Conservation (phyloP, 1,284 basidiomycete species). For the Cryptococcus neoformans region DNA sequence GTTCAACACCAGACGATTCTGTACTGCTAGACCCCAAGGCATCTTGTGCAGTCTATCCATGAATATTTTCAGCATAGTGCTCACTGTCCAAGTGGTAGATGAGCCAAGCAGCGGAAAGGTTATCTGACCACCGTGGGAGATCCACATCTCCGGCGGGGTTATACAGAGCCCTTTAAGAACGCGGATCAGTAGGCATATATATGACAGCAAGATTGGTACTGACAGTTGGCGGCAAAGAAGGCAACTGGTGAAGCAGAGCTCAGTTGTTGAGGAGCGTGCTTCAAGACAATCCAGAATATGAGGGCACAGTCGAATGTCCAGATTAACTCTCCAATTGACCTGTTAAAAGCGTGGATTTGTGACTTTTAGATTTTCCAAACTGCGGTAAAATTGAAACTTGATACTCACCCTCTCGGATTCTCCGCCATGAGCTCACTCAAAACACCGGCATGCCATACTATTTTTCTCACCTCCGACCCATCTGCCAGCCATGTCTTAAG, state of each 20-base stretch:
- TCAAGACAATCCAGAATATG: constrained; percentile 31
- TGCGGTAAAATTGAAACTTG: neutral
- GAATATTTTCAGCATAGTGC: constrained; percentile 20
- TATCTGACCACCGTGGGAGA: constrained; percentile 26
- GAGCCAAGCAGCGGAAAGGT: constrained; percentile 31
- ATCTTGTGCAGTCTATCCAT: constrained; percentile 25
- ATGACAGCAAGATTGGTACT: neutral
- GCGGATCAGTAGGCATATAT: neutral
- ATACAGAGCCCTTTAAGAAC: constrained; percentile 25
- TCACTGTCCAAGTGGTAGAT: constrained; percentile 19
- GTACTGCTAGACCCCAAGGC: constrained; percentile 32
- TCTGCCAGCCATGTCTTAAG: constrained; percentile 24
- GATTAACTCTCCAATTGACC: constrained; percentile 30
- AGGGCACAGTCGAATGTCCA: constrained; percentile 36
- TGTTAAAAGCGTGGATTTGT: neutral
- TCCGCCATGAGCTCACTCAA: constrained; percentile 27
- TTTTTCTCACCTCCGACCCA: constrained; percentile 20
- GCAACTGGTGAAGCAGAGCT: constrained; percentile 11
- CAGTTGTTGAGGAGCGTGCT: constrained; percentile 23
- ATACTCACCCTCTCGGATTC: constrained; percentile 29
- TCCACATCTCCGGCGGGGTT: constrained; percentile 24
- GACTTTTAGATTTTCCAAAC: neutral
- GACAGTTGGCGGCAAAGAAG: constrained; percentile 29
- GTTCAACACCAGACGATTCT: constrained; percentile 26
- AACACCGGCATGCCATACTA: constrained; percentile 31